These are phyloP conservation scores for Blepharisma stoltei DNA, from an alignment of 73 alveolate genomes.

Conservation along the genomic window DNA sequence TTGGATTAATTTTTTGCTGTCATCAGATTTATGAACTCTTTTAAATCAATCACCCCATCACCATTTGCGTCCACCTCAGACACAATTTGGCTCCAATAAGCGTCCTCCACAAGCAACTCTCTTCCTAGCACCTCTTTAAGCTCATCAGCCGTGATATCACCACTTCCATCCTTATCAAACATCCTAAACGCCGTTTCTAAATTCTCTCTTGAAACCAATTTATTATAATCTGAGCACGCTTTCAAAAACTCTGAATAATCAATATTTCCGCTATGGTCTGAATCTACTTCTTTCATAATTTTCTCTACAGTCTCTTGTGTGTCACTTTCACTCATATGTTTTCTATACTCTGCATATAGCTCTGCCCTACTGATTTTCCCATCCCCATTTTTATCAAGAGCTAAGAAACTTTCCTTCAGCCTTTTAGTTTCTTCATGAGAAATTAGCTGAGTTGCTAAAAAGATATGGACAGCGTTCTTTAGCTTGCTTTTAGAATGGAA, in stretches of 20 bases:
- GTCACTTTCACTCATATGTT: constrained; percentile 43
- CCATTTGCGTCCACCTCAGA: constrained; percentile 57
- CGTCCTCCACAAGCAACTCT: constrained; percentile 47
- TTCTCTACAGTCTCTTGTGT: constrained; percentile 58
- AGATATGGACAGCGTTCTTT: constrained; percentile 43
- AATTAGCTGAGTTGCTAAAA: constrained; percentile 44
- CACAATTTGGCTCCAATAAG: constrained; percentile 52
- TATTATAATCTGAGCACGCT: constrained; percentile 73
- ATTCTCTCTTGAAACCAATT: constrained; percentile 63
- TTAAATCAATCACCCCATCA: constrained; percentile 59
- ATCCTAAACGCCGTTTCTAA: constrained; percentile 73
- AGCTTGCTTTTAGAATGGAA: constrained; percentile 31
- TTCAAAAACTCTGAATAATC: constrained; percentile 84
- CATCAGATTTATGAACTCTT: constrained; percentile 54
- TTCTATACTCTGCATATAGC: constrained; percentile 58
- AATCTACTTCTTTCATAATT: constrained; percentile 49
- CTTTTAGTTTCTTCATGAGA: constrained; percentile 69
- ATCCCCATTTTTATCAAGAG: constrained; percentile 57
- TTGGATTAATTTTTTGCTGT: neutral
- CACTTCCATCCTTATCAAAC: constrained; percentile 72
- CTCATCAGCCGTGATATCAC: constrained; percentile 57
- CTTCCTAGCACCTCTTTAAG: constrained; percentile 68
- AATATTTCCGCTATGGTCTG: constrained; percentile 59
- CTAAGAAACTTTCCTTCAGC: constrained; percentile 69
- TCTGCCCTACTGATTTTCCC: constrained; percentile 78